phyloP scores from a whole-genome alignment of 257 asterid species.

The Fraxinus cuspidata region DNA sequence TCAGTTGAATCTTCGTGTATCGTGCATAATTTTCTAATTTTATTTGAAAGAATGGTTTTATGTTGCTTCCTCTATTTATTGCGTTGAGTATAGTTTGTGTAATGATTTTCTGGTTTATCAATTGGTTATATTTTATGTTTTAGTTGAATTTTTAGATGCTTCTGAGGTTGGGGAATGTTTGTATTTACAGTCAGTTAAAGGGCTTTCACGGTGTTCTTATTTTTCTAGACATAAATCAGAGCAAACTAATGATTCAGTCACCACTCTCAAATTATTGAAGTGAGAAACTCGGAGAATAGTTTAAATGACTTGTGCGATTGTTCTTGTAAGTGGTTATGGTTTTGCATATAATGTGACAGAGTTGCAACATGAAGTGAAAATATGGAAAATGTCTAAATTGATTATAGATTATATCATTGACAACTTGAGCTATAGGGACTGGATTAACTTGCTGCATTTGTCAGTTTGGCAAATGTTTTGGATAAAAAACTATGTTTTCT shows the following conservation, averaged over 20 bases:
- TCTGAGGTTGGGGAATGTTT: neutral
- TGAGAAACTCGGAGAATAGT: neutral
- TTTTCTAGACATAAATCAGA: neutral
- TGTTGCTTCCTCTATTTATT: slow-evolving; percentile 4
- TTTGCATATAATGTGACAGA: neutral
- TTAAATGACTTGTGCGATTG: neutral
- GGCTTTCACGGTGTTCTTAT: too few species aligned
- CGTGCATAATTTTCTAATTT: neutral
- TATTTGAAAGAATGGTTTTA: neutral
- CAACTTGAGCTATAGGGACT: neutral
- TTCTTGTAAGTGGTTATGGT: neutral
- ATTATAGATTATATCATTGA: neutral
- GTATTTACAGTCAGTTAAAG: too few species aligned
- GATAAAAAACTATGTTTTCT: neutral
- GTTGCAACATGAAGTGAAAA: neutral
- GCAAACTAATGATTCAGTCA: neutral
- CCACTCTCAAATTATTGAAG: neutral
- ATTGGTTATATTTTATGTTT: neutral
- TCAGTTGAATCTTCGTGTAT: neutral
- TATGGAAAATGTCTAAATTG: neutral
- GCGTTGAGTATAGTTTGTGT: neutral
- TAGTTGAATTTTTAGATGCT: neutral
- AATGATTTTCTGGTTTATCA: neutral
- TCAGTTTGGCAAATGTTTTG: neutral
- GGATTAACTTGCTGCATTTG: neutral